Evolutionary conservation across 345 rosid genomes (phyloP).

Genomic region (Xanthoceras sorbifolium): DNA sequence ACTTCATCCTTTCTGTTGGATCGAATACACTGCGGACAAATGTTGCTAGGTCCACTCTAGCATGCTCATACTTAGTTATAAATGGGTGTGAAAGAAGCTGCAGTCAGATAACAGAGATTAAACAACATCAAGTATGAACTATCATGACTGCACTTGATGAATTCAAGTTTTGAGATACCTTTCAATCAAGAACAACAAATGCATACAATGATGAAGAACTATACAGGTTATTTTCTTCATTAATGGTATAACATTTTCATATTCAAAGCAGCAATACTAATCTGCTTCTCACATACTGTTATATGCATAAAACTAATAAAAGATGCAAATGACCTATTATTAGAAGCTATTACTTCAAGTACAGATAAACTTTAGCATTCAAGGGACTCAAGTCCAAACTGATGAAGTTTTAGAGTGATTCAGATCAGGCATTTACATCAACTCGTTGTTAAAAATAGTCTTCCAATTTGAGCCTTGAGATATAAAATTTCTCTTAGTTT

Average conservation of each 20-base stretch:
- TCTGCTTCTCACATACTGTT: background rate
- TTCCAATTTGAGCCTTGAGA: too few relatives aligned
- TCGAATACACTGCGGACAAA: constrained; percentile 82
- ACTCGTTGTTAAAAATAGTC: background rate
- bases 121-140: constrained; percentile 19
- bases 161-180: background rate
- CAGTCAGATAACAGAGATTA: constrained; percentile 29
- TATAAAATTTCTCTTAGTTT: background rate
- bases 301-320: background rate
- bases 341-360: background rate
- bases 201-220: constrained; percentile 5
- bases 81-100: constrained; percentile 92
- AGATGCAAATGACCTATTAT: background rate
- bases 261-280: background rate
- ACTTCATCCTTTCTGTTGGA: constrained; percentile 83
- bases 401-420: background rate
- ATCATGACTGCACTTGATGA: background rate
- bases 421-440: background rate
- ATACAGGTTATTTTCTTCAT: background rate
- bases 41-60: constrained; percentile 63
- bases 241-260: background rate
- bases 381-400: background rate
- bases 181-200: background rate
- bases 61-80: constrained; percentile 64
- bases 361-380: background rate